phyloP scores from a whole-genome alignment of 148 eudicot species.

The Rhododendron henanense region DNA sequence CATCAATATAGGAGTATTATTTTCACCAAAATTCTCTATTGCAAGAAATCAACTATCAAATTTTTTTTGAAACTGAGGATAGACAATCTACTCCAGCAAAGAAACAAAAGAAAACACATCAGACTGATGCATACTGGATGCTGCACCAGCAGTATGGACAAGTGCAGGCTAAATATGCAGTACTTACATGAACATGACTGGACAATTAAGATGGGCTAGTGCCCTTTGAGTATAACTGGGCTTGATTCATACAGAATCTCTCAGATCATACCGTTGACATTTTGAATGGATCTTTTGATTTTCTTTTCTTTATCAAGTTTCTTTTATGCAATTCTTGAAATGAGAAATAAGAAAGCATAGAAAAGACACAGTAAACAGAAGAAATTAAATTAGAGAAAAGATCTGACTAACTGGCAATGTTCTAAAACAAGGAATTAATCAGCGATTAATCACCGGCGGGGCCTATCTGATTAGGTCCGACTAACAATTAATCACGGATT shows the following conservation, averaged over 20 bases:
- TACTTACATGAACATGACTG: background rate
- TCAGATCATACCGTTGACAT: background rate
- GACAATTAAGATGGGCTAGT: background rate
- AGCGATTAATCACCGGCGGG: too few relatives aligned
- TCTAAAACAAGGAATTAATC: too few relatives aligned
- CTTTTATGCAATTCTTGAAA: background rate
- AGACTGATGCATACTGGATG: background rate
- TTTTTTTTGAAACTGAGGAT: background rate
- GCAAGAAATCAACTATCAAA: slow-evolving; percentile 1
- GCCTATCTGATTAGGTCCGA: too few relatives aligned
- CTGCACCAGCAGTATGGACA: background rate
- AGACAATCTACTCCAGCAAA: slow-evolving; percentile 1
- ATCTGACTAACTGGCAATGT: background rate
- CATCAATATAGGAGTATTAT: background rate
- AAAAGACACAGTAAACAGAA: background rate
- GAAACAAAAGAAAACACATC: background rate
- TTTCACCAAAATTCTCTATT: background rate
- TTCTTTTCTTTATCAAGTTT: background rate
- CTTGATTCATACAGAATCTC: background rate
- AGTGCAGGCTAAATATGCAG: background rate
- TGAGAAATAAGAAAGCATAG: background rate
- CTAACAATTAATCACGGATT: too few relatives aligned
- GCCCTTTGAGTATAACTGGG: background rate
- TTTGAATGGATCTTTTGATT: background rate
- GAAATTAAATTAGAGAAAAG: background rate